phyloP scores from a whole-genome alignment of 805 yeast genomes.

The Kuraishia floccosa region DNA sequence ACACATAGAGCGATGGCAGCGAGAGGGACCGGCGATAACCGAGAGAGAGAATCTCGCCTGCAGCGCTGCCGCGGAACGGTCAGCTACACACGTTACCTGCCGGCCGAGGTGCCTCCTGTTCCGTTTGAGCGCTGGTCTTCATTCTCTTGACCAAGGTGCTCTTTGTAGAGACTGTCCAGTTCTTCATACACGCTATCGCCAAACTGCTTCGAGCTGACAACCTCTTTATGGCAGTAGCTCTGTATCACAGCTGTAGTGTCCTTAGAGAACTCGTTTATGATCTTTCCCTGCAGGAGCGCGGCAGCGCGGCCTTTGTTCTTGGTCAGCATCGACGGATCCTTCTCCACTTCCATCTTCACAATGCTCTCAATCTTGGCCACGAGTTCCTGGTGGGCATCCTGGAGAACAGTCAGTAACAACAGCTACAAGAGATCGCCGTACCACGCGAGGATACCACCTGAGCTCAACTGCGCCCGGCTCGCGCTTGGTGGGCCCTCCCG shows the following conservation, averaged over 20 bases:
- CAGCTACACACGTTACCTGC: too few species aligned
- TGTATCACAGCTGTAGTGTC: conserved; percentile 1
- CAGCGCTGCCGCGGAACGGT: too few species aligned
- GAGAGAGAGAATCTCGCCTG: too few species aligned
- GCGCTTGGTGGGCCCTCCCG: too few species aligned
- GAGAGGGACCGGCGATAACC: too few species aligned
- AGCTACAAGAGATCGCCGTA: too few species aligned
- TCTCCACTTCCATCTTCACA: conserved; percentile 32
- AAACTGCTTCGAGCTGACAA: conserved; percentile 1
- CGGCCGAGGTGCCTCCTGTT: too few species aligned
- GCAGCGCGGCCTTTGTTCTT: conserved; percentile 38
- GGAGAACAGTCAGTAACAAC: neutral
- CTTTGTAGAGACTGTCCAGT: conserved; percentile 1
- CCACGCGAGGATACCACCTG: too few species aligned
- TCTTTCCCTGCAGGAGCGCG: conserved; percentile 39
- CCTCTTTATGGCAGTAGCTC: conserved; percentile 1
- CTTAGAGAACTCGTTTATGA: conserved; percentile 1
- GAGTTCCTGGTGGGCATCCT: conserved; percentile 26
- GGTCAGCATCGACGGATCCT: conserved; percentile 33
- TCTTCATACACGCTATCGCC: neutral
- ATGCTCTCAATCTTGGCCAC: conserved; percentile 25
- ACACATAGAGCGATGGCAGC: too few species aligned
- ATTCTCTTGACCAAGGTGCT: neutral
- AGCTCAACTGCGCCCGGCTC: too few species aligned
- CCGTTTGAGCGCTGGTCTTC: too few species aligned